Conservation (phyloP, 768 basidiomycete genomes). For the Boletus barrowsii region DNA sequence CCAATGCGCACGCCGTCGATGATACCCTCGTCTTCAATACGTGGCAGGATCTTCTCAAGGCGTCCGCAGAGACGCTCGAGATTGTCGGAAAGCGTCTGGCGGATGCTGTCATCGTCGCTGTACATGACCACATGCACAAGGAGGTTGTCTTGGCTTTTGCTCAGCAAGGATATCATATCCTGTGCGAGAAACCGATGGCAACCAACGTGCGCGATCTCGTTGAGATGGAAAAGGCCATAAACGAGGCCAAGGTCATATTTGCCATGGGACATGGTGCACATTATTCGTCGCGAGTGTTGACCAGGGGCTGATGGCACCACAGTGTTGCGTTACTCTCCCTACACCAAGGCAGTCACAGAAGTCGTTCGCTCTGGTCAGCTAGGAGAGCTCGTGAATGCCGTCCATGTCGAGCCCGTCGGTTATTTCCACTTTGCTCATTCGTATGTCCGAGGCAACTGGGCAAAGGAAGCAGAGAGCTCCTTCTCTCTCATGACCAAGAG, state of each 20-base stretch:
- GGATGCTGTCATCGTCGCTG: slow-evolving; percentile 77
- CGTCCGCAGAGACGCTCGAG: slow-evolving; percentile 63
- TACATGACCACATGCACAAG: slow-evolving; percentile 77
- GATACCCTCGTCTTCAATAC: slow-evolving; percentile 64
- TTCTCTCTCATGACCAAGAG: slow-evolving; percentile 89
- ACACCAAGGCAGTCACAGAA: slow-evolving; percentile 65
- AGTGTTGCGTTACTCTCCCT: slow-evolving; percentile 90
- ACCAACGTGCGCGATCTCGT: slow-evolving; percentile 71
- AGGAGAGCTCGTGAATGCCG: slow-evolving; percentile 77
- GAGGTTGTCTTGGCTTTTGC: slow-evolving; percentile 75
- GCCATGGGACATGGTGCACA: slow-evolving; percentile 80
- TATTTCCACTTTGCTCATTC: slow-evolving; percentile 90
- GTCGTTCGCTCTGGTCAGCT: slow-evolving; percentile 68
- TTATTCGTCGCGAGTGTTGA: neutral
- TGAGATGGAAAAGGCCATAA: slow-evolving; percentile 69
- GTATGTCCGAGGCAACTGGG: slow-evolving; percentile 84
- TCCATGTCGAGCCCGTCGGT: slow-evolving; percentile 84
- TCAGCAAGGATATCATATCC: slow-evolving; percentile 79
- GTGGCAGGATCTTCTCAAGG: slow-evolving; percentile 68
- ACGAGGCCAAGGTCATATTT: slow-evolving; percentile 69
- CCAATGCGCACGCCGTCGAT: slow-evolving; percentile 56
- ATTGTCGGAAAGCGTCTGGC: slow-evolving; percentile 69
- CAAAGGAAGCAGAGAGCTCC: slow-evolving; percentile 60
- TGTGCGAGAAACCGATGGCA: slow-evolving; percentile 94
- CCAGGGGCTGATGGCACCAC: neutral